Conservation (phyloP, 306 rosid genomes). For the Alnus rubra region DNA sequence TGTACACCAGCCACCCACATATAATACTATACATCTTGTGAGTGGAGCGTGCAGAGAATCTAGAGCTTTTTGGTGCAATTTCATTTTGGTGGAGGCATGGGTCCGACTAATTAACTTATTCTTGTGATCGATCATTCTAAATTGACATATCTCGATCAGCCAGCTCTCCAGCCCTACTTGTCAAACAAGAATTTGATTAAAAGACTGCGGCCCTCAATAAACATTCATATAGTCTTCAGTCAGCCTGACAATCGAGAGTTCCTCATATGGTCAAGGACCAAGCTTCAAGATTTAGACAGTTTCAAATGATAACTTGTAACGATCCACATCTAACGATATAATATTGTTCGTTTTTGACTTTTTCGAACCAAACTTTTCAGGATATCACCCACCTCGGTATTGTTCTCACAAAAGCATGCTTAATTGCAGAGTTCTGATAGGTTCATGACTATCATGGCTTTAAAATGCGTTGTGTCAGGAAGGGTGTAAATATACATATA, state of each 20-base stretch:
- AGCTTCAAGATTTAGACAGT: too few species aligned
- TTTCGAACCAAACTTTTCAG: too few species aligned
- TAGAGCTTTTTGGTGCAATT: slow-evolving; percentile 11
- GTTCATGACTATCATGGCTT: too few species aligned
- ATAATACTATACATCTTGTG: slow-evolving; percentile 4
- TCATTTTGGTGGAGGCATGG: neutral
- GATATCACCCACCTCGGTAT: too few species aligned
- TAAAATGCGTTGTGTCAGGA: too few species aligned
- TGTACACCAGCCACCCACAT: slow-evolving; percentile 17
- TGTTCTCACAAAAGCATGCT: too few species aligned
- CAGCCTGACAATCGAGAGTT: slow-evolving; percentile 2
- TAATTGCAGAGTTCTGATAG: too few species aligned
- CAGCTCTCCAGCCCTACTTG: neutral
- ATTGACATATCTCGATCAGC: neutral
- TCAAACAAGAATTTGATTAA: neutral
- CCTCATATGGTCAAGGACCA: slow-evolving; percentile 4
- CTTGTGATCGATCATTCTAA: neutral
- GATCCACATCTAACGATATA: too few species aligned
- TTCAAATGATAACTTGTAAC: too few species aligned
- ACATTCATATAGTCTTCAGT: slow-evolving; percentile 1
- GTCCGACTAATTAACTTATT: neutral
- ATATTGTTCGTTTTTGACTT: too few species aligned
- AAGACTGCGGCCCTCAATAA: neutral
- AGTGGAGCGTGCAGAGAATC: slow-evolving; percentile 24
- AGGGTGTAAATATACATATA: too few species aligned